Evolutionary conservation across 768 basidiomycete genomes (phyloP).

Genomic region (Mycena metata): DNA sequence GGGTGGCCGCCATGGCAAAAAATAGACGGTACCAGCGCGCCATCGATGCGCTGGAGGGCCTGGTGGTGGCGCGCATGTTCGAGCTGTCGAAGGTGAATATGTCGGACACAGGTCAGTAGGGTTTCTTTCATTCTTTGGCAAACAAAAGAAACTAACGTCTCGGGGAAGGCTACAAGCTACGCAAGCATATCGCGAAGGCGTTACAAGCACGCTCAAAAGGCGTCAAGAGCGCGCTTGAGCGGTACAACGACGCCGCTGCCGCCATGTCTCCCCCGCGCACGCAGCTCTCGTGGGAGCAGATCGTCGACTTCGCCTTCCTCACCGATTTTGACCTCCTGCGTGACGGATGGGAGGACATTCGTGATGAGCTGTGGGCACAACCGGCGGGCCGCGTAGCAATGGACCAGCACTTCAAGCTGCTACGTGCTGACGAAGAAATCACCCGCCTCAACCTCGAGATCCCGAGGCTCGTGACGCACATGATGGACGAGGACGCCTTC

Average conservation of each 20-base stretch:
- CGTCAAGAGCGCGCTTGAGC: neutral
- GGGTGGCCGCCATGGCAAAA: neutral
- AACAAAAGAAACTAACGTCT: neutral
- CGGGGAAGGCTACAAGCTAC: neutral
- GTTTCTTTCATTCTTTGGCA: neutral
- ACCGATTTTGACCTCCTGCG: too few relatives aligned
- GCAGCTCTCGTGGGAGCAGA: too few relatives aligned
- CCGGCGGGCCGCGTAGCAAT: too few relatives aligned
- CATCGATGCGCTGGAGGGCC: neutral
- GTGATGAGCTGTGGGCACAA: too few relatives aligned
- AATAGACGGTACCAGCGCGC: neutral
- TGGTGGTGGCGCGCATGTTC: neutral
- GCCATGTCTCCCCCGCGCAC: neutral
- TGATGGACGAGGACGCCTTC: too few relatives aligned
- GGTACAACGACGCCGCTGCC: neutral
- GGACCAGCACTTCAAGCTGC: too few relatives aligned
- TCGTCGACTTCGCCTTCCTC: too few relatives aligned
- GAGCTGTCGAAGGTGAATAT: neutral
- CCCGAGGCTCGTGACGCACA: too few relatives aligned
- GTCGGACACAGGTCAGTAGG: neutral
- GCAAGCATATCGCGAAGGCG: neutral
- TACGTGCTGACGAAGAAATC: too few relatives aligned
- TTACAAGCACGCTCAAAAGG: neutral
- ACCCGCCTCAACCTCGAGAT: too few relatives aligned
- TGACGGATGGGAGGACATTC: too few relatives aligned